Conservation (phyloP, 768 basidiomycete genomes). For the Leccinum imitatum region DNA sequence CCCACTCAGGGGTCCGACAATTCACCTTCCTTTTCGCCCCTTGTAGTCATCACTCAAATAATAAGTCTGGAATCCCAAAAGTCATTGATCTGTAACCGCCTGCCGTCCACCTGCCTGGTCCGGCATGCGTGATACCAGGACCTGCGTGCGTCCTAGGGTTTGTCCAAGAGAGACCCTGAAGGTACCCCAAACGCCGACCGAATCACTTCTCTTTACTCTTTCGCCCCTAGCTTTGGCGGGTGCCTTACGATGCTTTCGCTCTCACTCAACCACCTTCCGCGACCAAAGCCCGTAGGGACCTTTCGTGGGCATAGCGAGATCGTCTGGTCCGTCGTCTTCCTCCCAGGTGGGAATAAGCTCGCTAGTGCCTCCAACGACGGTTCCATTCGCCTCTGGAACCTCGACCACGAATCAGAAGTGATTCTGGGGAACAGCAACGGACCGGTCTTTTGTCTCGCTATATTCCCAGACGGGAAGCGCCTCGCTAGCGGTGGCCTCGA, state of each 20-base stretch:
- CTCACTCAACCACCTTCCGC: conserved; percentile 31
- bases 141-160: conserved; percentile 33
- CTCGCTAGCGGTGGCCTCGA: conserved; percentile 32
- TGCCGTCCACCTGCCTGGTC: conserved; percentile 33
- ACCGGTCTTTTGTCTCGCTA: conserved; percentile 26
- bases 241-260: conserved; percentile 31
- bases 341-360: conserved; percentile 25
- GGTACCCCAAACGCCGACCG: conserved; percentile 21
- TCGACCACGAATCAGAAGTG: conserved; percentile 24
- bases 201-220: conserved; percentile 21
- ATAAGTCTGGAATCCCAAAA: conserved; percentile 30
- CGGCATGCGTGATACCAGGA: conserved; percentile 32
- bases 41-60: conserved; percentile 31
- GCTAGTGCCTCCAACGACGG: conserved; percentile 32
- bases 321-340: conserved; percentile 31
- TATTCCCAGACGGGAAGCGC: conserved; percentile 27
- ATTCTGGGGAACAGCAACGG: conserved; percentile 25
- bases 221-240: conserved; percentile 24
- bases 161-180: conserved; percentile 26
- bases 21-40: conserved; percentile 14
- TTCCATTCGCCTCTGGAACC: conserved; percentile 31
- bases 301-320: conserved; percentile 29
- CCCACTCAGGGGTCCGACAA: conserved; percentile 33
- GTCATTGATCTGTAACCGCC: conserved; percentile 33
- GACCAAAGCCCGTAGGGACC: conserved; percentile 21